A percentile compares a stretch with the other conserved stretches of the same genome.
Conservation (phyloP, 192 early-diverging fungal species). For the Nowakowskiella sp. region DNA sequence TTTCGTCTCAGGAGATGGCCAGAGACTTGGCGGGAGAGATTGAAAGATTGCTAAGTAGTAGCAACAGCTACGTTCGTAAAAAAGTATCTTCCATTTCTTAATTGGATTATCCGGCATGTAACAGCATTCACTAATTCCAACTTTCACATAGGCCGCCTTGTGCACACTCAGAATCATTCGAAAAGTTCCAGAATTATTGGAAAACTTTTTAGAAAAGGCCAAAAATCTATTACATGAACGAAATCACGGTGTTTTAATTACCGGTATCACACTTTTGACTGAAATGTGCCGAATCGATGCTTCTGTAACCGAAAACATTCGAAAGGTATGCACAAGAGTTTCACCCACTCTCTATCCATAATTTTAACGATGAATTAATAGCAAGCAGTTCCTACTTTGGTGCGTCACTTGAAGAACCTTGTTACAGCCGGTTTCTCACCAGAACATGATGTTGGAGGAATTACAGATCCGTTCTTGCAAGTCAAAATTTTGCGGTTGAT, state of each 20-base stretch:
- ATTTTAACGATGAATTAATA: slow-evolving; percentile 3
- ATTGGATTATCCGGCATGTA: neutral
- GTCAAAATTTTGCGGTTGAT: slow-evolving; percentile 86
- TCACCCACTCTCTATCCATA: slow-evolving; percentile 6
- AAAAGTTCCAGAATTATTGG: slow-evolving; percentile 85
- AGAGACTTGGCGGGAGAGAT: slow-evolving; percentile 90
- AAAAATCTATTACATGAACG: slow-evolving; percentile 77
- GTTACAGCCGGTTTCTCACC: slow-evolving; percentile 78
- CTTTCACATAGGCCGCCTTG: slow-evolving; percentile 67
- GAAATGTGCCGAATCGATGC: slow-evolving; percentile 77
- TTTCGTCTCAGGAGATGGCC: slow-evolving; percentile 93
- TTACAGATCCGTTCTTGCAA: slow-evolving; percentile 97
- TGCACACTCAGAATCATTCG: slow-evolving; percentile 85
- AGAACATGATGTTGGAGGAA: slow-evolving; percentile 93
- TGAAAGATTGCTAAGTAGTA: slow-evolving; percentile 80
- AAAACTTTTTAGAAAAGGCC: slow-evolving; percentile 69
- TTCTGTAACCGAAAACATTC: slow-evolving; percentile 61
- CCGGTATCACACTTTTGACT: slow-evolving; percentile 77
- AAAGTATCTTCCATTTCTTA: slow-evolving; percentile 51
- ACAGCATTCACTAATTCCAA: slow-evolving; percentile 7
- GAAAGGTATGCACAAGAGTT: slow-evolving; percentile 38
- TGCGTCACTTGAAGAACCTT: slow-evolving; percentile 81
- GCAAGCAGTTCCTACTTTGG: slow-evolving; percentile 70
- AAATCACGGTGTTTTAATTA: slow-evolving; percentile 91
- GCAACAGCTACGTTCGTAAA: slow-evolving; percentile 91